Base-by-base conservation (phyloP, 345 rosid genomes). In the Syzygium jambos region DNA sequence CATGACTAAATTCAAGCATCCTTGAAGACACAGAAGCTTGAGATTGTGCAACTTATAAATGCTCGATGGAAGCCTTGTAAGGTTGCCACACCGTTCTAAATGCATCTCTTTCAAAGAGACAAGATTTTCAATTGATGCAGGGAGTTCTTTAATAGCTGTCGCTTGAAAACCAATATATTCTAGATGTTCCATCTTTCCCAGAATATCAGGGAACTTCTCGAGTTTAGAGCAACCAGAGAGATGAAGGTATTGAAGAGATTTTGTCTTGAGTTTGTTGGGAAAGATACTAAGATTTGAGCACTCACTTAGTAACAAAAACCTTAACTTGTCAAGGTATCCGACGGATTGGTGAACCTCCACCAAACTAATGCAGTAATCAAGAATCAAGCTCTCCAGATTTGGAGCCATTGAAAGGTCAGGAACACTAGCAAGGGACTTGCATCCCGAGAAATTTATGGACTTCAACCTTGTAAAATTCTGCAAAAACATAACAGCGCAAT, bases 11-110 rank as follows among this genome's bases (percentile, higher is more conserved):
- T 56, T 56, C 4, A 11, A 56, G 61, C 61, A 56, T 4, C 4
- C 11, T 3, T 0, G 0, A 23, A 56, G 61, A 22, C 4, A 0
- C 1, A 56, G 2, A 22, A 0, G 1, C 61, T 22, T 5, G 11
- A 56, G 27, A 22, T 22, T 22, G 4, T 56, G 11, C 27, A 56
- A 22, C 27, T 56, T 56, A 22, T 22, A 22, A 22, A 56, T 56
- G 27, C 61, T 56, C 2, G 27, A 8, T 9, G 12, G 61, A 56
- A 56, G 61, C 61, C 5, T 56, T 56, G 61, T 7, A 1, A 56
- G 61, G 27, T 56, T 3, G 61, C 27, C 8, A 22, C 4, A 0
- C n/a, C n/a, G n/a, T 3, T 22, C 0, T 56, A 56, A 56, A 8
- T 4, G 0, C 4, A 56, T 9, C 4, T 0, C 0, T 19, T 7